phyloP scores from a whole-genome alignment of 345 rosid species.

The Barbarea vulgaris region DNA sequence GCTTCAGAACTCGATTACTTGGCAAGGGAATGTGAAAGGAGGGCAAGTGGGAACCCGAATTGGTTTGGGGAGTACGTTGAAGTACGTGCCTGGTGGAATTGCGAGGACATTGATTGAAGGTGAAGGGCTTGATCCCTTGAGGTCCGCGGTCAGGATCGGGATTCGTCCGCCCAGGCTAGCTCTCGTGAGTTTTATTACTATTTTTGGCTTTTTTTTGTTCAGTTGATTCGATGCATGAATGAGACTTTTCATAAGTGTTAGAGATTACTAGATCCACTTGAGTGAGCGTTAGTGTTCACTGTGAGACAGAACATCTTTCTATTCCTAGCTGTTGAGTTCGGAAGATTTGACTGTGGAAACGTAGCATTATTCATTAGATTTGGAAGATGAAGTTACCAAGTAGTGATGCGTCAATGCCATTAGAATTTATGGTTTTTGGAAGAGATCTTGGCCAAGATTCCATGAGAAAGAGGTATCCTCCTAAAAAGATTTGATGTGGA shows the following conservation, averaged over 20 bases:
- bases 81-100: conserved; percentile 51
- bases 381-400: conserved; percentile 13
- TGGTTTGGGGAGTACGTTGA: conserved; percentile 66
- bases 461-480: neutral
- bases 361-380: neutral
- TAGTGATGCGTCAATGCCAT: conserved; percentile 9
- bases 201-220: neutral
- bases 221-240: conserved; percentile 10
- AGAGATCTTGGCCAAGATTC: conserved; percentile 4
- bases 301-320: neutral
- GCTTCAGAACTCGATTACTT: conserved; percentile 77
- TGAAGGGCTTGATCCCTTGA: conserved; percentile 57
- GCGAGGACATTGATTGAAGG: conserved; percentile 46
- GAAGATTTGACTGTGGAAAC: neutral
- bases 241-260: neutral
- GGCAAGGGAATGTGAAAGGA: conserved; percentile 55
- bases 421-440: neutral
- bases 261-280: conserved; percentile 29
- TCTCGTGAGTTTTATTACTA: conserved; percentile 55
- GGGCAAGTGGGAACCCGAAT: conserved; percentile 48
- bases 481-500: conserved; percentile 23
- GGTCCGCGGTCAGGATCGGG: conserved; percentile 60
- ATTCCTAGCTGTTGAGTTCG: conserved; percentile 7
- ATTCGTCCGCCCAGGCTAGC: conserved; percentile 85
- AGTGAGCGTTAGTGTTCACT: conserved; percentile 25